These are phyloP conservation scores for Sporothrix variecibatus DNA, from an alignment of 2,329 filamentous ascomycete species.

Conservation along the genomic window DNA sequence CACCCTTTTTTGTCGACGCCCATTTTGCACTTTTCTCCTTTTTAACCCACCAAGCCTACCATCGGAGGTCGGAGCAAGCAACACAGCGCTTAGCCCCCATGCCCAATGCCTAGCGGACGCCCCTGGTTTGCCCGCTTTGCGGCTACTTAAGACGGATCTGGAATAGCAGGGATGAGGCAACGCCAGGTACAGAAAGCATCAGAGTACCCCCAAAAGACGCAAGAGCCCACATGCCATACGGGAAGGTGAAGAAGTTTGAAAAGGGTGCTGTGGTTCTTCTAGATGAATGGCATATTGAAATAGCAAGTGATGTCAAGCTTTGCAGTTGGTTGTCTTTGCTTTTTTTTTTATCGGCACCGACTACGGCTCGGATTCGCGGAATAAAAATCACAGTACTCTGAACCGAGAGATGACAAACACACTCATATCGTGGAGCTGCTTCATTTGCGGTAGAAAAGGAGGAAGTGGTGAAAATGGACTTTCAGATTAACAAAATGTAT, in stretches of 20 bases:
- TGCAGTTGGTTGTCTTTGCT: too few relatives aligned
- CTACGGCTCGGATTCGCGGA: neutral
- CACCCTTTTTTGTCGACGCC: neutral
- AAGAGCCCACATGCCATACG: slow-evolving; percentile 1
- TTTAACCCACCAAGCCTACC: neutral
- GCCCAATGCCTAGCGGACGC: neutral
- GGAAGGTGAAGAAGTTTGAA: neutral
- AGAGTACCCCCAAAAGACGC: slow-evolving; percentile 17
- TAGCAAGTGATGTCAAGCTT: neutral
- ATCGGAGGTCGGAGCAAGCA: neutral
- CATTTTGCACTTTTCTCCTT: neutral
- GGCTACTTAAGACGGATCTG: neutral
- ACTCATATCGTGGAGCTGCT: neutral
- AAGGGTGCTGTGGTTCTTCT: neutral
- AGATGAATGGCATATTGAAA: neutral
- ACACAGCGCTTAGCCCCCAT: neutral
- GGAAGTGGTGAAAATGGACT: neutral
- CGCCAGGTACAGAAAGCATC: slow-evolving; percentile 8
- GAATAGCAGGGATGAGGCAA: slow-evolving; percentile 14
- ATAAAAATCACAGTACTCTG: neutral
- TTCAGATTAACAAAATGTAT: neutral
- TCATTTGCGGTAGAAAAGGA: neutral
- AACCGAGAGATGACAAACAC: neutral
- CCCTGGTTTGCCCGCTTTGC: neutral
- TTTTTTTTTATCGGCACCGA: neutral